Base-by-base conservation (phyloP, 176 grass and related monocot genomes). In the Triticum urartu region DNA sequence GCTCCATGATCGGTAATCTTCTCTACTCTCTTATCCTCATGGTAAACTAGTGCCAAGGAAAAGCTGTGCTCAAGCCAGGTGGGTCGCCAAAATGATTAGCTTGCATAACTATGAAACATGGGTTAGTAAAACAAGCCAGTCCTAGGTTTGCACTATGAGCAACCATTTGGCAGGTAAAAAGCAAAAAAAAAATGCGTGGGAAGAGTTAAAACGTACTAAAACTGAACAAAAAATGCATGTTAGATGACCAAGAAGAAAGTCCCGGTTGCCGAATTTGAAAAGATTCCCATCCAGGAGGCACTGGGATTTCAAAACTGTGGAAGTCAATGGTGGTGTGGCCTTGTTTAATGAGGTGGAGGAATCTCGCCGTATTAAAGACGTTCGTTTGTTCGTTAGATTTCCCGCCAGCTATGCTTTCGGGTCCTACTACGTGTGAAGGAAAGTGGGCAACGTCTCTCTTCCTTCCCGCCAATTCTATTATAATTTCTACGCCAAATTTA, bases 381-480 rank as follows among this genome's bases (percentile, higher is more conserved):
- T 87, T 70, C 75, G 28, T 91, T 64, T 68, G 28, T 87, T 77
- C 75, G 28, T 91, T 77, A 62, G 68, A 79, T 91, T 88, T 77
- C 85, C 77, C 69, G 69, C 76, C 81, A 80, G 15, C 11, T 64
- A 72, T 38, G 5, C 67, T n/a, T 25, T 5, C 75, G 21, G 7
- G 24, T 11, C 48, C 67, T 63, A 70, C n/a, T 42, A 42, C 63
- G 13, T 14, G 48, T 0, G 75, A 54, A 13, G 43, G 0, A 15
- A n/a, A 74, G 34, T 2, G 43, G 17, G 59, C 8, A 5, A 32
- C 52, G 62, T 9, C 38, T 28, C 36, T 21, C 39, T 43, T 14
- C n/a, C 67, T 65, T 28, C 18, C 71, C 63, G 72, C 88, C 71
- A 82, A 43, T n/a, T 20, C 9, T 66, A 10, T 26, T 13, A n/a